Percentiles rank a stretch among this genome's conserved stretches.
phyloP scores from a whole-genome alignment of 352 stramenopile genomes.

The Phytopythium ostracodes region DNA sequence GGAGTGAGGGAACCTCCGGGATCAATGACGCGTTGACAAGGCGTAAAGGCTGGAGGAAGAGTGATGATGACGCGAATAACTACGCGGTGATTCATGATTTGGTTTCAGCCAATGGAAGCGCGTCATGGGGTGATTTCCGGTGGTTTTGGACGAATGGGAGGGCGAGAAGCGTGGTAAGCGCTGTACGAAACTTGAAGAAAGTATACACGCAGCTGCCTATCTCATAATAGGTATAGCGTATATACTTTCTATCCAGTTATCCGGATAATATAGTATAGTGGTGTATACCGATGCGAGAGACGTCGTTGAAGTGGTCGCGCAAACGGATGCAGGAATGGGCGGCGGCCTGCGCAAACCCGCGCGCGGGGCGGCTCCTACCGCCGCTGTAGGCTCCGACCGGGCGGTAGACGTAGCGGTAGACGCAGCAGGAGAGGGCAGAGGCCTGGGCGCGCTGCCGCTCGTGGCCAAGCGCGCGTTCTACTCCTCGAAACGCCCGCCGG shows the following conservation, averaged over 20 bases:
- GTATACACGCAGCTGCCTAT: not conserved
- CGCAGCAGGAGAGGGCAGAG: not conserved
- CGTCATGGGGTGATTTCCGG: not conserved
- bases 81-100: not conserved
- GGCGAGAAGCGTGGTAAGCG: not conserved
- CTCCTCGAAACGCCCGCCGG: conserved; percentile 15
- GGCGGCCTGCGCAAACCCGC: conserved; percentile 35
- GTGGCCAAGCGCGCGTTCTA: conserved; percentile 15
- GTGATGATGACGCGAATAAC: not conserved
- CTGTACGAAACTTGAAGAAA: not conserved
- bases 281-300: too few relatives aligned
- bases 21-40: too few relatives aligned
- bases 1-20: conserved; percentile 1
- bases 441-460: not conserved
- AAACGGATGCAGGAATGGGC: conserved; percentile 19
- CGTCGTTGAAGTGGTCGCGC: not conserved
- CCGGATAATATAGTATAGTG: too few relatives aligned
- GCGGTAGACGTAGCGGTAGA: not conserved
- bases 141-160: not conserved
- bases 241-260: too few relatives aligned
- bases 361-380: not conserved
- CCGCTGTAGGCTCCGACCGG: not conserved
- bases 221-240: not conserved
- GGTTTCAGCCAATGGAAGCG: not conserved
- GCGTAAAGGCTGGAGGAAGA: not conserved